phyloP scores from a whole-genome alignment of 2,329 filamentous ascomycete genomes.

The Fusarium armeniacum region DNA sequence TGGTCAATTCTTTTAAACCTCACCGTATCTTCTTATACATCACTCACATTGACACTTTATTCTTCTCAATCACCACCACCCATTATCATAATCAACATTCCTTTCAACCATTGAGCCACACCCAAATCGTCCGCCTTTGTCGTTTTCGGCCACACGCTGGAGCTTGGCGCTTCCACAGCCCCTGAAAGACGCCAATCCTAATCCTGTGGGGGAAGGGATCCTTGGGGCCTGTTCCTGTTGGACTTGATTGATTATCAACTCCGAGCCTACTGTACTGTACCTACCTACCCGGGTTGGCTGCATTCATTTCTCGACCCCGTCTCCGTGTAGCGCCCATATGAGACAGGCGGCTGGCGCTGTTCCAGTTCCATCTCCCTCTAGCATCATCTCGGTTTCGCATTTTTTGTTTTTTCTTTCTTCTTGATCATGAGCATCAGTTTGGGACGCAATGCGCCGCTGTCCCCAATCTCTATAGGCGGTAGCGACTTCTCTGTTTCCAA shows the following conservation, averaged over 20 bases:
- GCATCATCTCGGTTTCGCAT: conserved; percentile 43
- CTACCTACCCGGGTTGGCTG: conserved; percentile 18
- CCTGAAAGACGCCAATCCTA: conserved; percentile 48
- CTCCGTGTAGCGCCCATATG: conserved; percentile 49
- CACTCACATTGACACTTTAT: neutral
- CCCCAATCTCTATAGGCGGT: conserved; percentile 85
- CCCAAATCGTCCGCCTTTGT: conserved; percentile 30
- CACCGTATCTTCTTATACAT: conserved; percentile 27
- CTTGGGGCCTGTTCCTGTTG: conserved; percentile 26
- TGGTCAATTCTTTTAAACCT: conserved; percentile 22
- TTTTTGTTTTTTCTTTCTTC: conserved; percentile 42
- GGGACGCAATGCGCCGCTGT: conserved; percentile 80
- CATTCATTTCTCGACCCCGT: conserved; percentile 47
- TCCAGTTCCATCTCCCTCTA: conserved; percentile 47
- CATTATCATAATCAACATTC: conserved; percentile 25
- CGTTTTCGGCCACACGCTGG: conserved; percentile 40
- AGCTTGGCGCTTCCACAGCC: conserved; percentile 47
- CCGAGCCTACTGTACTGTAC: conserved; percentile 9
- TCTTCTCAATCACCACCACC: conserved; percentile 1
- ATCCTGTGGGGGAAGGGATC: conserved; percentile 52
- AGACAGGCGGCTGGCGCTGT: conserved; percentile 49
- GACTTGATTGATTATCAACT: conserved; percentile 11
- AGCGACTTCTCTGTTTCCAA: conserved; percentile 85
- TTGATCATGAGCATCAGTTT: conserved; percentile 70
- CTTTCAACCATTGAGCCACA: conserved; percentile 23